phyloP scores from a whole-genome alignment of 2,329 filamentous ascomycete genomes.

The Cladosporium colombiae region DNA sequence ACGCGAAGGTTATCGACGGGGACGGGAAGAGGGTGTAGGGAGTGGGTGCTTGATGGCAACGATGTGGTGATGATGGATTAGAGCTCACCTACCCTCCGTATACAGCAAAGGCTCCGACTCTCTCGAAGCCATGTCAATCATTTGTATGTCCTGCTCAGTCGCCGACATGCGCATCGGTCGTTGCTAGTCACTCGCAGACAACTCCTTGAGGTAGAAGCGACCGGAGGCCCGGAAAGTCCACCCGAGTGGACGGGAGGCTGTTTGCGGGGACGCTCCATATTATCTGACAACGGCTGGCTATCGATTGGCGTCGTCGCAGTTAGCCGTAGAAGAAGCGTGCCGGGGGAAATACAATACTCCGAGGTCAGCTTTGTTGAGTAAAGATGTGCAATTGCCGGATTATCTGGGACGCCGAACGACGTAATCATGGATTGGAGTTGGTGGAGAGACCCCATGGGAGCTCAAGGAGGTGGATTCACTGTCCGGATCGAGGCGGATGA shows the following conservation, averaged over 20 bases:
- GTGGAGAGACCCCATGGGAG: constrained; percentile 12
- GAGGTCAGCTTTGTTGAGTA: constrained; percentile 6
- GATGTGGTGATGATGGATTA: not conserved
- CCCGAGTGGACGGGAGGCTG: not conserved
- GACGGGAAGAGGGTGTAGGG: not conserved
- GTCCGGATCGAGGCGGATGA: not conserved
- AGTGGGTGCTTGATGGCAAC: not conserved
- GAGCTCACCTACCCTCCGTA: constrained; percentile 18
- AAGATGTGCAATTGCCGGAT: constrained; percentile 19
- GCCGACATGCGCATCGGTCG: constrained; percentile 17
- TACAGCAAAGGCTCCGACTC: constrained; percentile 16
- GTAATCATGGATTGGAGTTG: not conserved
- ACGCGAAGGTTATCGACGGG: not conserved
- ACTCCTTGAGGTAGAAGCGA: constrained; percentile 12
- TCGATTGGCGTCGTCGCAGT: constrained; percentile 5
- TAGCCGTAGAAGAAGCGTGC: constrained; percentile 18
- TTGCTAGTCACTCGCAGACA: constrained; percentile 16
- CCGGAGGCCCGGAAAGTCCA: constrained; percentile 10
- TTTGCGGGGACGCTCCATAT: not conserved
- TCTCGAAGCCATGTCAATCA: constrained; percentile 15
- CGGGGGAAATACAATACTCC: constrained; percentile 19
- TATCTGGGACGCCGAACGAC: constrained; percentile 14
- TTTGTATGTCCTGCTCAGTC: constrained; percentile 19
- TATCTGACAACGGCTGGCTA: constrained; percentile 1
- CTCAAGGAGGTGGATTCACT: not conserved